Conservation (phyloP, 1,139 yeast genomes). For the Blastobotrys apis region DNA sequence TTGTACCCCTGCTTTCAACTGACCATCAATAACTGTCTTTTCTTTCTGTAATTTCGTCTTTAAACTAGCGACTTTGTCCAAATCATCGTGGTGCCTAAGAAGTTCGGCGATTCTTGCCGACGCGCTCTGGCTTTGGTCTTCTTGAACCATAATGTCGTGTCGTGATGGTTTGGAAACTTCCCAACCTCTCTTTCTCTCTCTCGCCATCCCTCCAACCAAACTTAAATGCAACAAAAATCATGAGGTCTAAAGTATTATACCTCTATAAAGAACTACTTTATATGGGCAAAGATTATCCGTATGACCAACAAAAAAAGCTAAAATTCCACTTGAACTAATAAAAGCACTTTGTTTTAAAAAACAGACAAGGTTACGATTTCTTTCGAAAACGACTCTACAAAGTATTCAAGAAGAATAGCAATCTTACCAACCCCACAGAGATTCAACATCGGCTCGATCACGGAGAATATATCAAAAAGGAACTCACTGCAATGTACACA, state of each 20-base stretch:
- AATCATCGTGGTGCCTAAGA: constrained; percentile 37
- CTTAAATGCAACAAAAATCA: neutral
- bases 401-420: constrained; percentile 30
- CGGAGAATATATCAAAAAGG: constrained; percentile 39
- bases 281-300: constrained; percentile 38
- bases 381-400: constrained; percentile 29
- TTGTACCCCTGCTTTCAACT: constrained; percentile 60
- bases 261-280: constrained; percentile 38
- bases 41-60: constrained; percentile 63
- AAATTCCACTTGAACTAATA: constrained; percentile 1
- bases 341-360: neutral
- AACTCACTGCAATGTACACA: constrained; percentile 34
- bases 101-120: constrained; percentile 30
- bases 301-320: too few species aligned
- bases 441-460: constrained; percentile 31
- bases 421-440: constrained; percentile 19
- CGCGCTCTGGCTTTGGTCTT: constrained; percentile 17
- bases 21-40: constrained; percentile 67
- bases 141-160: constrained; percentile 8
- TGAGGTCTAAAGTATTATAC: constrained; percentile 30
- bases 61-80: constrained; percentile 51
- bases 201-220: neutral
- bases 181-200: neutral
- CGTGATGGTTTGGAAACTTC: neutral
- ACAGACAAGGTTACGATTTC: constrained; percentile 30